A percentile compares a stretch with the other conserved stretches of the same genome.
Evolutionary conservation across 2,329 filamentous ascomycete genomes (phyloP).

Genomic region (Colletotrichum neosansevieriae): DNA sequence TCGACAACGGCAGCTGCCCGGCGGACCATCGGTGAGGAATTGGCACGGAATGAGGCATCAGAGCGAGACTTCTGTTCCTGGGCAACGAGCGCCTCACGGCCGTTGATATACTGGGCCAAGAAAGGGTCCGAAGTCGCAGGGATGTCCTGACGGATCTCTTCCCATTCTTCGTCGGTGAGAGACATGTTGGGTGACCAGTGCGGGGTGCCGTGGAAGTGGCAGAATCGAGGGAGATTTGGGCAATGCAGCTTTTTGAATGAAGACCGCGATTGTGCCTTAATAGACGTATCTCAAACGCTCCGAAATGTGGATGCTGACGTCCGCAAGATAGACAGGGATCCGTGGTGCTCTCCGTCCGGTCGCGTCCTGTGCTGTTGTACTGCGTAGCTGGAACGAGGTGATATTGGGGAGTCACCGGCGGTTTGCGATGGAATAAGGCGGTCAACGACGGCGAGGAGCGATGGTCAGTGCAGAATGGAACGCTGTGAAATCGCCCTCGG

Average conservation of each 20-base stretch:
- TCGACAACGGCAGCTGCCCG: constrained; percentile 80
- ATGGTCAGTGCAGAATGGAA: constrained; percentile 22
- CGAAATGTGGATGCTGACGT: constrained; percentile 7
- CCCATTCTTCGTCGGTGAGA: constrained; percentile 70
- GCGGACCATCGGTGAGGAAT: constrained; percentile 78
- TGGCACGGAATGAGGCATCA: constrained; percentile 74
- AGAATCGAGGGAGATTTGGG: neutral
- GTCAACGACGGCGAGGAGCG: constrained; percentile 3
- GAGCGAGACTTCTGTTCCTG: constrained; percentile 87
- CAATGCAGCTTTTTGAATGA: neutral
- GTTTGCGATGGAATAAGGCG: constrained; percentile 36
- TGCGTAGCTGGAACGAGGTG: neutral
- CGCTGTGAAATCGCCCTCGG: neutral
- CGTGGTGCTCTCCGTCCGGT: constrained; percentile 21
- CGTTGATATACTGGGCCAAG: constrained; percentile 83
- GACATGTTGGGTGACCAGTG: constrained; percentile 46
- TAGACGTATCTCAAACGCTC: constrained; percentile 5
- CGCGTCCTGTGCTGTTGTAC: constrained; percentile 11
- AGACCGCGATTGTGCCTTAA: neutral
- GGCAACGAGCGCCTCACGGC: constrained; percentile 79
- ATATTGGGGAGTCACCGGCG: neutral
- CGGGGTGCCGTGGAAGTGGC: neutral
- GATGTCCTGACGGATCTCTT: constrained; percentile 66
- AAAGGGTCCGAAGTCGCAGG: constrained; percentile 76
- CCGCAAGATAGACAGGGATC: constrained; percentile 20